Evolutionary conservation across 495 filamentous ascomycete species (phyloP), one percentile per base, ranked within the genome.

Genomic region (Baudoinia panamericana): DNA sequence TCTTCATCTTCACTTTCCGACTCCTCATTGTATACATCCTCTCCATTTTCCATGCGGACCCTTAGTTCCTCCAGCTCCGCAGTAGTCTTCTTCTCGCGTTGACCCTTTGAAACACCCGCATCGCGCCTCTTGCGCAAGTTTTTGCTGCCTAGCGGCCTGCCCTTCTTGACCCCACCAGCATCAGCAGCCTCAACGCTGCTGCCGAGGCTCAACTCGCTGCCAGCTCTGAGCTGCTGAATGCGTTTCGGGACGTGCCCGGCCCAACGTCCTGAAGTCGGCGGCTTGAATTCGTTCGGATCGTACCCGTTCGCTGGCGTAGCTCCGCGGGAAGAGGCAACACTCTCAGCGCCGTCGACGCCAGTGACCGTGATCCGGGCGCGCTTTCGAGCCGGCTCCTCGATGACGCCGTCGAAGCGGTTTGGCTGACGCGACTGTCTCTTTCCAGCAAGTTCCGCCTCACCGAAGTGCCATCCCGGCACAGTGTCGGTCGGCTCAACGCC

Each of bases 91-190:
- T 4, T 15, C 47, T 46, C 41, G 23, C 59, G 32, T 20, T 58
- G 60, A 2, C 60, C 60, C 43, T 63, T 63, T 29, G 58, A 56
- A 36, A 63, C 54, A 1, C 60, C 60, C 17, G 52, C 57, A 35
- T 63, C 60, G 17, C 43, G 48, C 11, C 60, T 31, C 22, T 41
- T 44, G 2, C 41, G 39, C 19, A 51, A 25, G 39, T 63, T 63
- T 46, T 58, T 61, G 32, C 56, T 60, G 4, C 60, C 60, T 12
- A 52, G 50, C 4, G 57, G 58, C 25, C 59, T 28, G 9, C 60
- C 60, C 39, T 56, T 53, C 9, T 50, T 37, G 27, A 35, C 33
- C 8, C 29, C 23, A 18, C 39, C 30, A 29, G 10, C 39, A 1
- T 31, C 20, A 11, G 43, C 46, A 5, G 38, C 32, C 8, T 43